Conservation (phyloP, 176 grass and related monocot genomes). For the Canna indica region DNA sequence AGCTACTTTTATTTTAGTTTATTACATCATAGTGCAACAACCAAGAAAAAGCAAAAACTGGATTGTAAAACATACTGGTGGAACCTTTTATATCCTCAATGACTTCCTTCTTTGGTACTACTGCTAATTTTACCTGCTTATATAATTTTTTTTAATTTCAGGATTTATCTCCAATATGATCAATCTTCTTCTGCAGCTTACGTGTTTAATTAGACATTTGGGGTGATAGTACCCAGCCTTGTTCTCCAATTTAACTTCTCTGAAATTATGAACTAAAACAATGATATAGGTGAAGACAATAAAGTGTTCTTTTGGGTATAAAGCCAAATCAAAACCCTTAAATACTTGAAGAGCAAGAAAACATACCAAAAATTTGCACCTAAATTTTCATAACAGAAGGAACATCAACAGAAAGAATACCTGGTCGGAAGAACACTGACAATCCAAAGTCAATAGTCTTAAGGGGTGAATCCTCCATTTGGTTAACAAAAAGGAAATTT, state of each 20-base stretch:
- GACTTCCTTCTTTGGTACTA: too few species aligned
- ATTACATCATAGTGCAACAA: too few species aligned
- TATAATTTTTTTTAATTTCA: background rate
- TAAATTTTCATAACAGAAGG: background rate
- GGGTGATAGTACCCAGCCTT: background rate
- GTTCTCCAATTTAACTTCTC: background rate
- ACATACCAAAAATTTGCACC: background rate
- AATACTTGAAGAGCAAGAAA: background rate
- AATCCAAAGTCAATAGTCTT: slow-evolving; percentile 6
- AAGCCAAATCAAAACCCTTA: background rate
- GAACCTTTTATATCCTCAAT: too few species aligned
- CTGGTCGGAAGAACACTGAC: slow-evolving; percentile 3
- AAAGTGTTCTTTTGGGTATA: background rate
- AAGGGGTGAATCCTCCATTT: slow-evolving; percentile 1
- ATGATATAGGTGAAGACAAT: background rate
- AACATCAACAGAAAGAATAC: background rate
- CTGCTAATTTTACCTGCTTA: background rate
- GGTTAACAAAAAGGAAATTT: slow-evolving; percentile 5
- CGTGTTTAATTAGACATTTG: background rate
- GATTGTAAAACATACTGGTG: too few species aligned
- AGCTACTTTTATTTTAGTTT: too few species aligned
- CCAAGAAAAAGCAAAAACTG: too few species aligned
- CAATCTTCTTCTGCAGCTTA: background rate
- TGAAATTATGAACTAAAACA: background rate
- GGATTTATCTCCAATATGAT: background rate